Base-by-base conservation (phyloP, 2,329 filamentous ascomycete genomes). In the Microdochium trichocladiopsis region DNA sequence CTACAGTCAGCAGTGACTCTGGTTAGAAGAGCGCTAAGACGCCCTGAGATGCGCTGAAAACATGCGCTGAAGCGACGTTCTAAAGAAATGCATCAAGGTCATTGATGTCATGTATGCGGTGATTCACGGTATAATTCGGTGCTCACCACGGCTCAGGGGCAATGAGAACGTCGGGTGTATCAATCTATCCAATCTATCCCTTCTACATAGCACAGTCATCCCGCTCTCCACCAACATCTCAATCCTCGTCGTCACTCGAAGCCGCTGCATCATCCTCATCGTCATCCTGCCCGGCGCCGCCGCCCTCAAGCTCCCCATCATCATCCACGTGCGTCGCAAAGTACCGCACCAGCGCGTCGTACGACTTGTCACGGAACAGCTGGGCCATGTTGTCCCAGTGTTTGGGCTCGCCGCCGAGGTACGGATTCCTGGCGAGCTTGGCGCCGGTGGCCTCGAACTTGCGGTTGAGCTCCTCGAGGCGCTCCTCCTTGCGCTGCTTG, bases 271-370 rank as follows among this genome's bases (percentile, higher is more conserved):
- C 33, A 11, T 37, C 33, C 5, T 37, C 33, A 4, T 9, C 33
- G 33, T 16, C 33, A 6, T 37, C 33, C 33, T 8, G 33, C 33
- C 14, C 6, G 33, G 14, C 14, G 14, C 33, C 18, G 33, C 33
- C 33, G 14, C 33, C 33, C 33, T 16, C 33, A 5, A 5, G 12
- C 4, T 37, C 33, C 12, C 18, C 33, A 37, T 37, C 33, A 16
- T 9, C 14, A 16, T 37, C 33, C 14, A 37, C 33, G 33, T 53
- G 51, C 36, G 49, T 41, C 23, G 50, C 22, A 31, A 54, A 52
- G 47, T 53, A 51, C 37, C 49, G 48, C n/a, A 52, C 50, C 12
- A 50, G 49, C n/a, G 49, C 49, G 28, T 49, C 50, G 51, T 52
- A 53, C 4, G 52, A 52, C 6, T 47, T 24, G 18, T 53, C 45